These are phyloP conservation scores for Adansonia gregorii DNA, from an alignment of 441 rosid species.

Conservation along the genomic window DNA sequence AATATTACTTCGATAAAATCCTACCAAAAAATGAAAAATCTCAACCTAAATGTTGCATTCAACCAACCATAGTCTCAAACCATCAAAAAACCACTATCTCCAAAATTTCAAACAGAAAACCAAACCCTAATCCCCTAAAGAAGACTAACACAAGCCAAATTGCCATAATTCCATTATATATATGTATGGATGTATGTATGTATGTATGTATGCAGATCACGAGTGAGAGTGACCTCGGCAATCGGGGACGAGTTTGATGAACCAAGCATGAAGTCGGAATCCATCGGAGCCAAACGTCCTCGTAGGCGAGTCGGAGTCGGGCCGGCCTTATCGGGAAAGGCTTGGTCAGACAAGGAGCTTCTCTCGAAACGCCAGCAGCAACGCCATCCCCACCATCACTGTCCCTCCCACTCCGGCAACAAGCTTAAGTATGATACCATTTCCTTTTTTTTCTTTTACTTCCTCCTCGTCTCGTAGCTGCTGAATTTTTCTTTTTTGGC, in stretches of 20 bases:
- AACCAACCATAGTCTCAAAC: conserved; percentile 7
- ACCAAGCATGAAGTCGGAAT: conserved; percentile 91
- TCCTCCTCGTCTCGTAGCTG: no score
- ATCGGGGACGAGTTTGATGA: conserved; percentile 82
- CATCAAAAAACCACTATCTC: not conserved
- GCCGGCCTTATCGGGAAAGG: conserved; percentile 78
- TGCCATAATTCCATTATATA: conserved; percentile 22
- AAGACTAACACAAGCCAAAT: not conserved
- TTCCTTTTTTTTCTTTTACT: not conserved
- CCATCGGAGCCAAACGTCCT: conserved; percentile 98
- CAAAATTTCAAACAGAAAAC: conserved; percentile 24
- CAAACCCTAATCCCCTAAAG: conserved; percentile 31
- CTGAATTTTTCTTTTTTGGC: no score
- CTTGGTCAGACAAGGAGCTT: conserved; percentile 81
- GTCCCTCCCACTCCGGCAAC: conserved; percentile 84
- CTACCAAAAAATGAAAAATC: not conserved
- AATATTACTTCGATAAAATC: not conserved
- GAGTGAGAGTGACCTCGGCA: conserved; percentile 58
- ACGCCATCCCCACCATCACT: conserved; percentile 84
- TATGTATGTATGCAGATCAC: not conserved
- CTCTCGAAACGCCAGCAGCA: conserved; percentile 64
- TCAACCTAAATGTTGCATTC: not conserved
- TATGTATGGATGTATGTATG: no score
- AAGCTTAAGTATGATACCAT: conserved; percentile 40
- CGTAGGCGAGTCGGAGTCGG: conserved; percentile 77